Base-by-base conservation (phyloP, 305 asterid species). In the Fraxinus platypoda region DNA sequence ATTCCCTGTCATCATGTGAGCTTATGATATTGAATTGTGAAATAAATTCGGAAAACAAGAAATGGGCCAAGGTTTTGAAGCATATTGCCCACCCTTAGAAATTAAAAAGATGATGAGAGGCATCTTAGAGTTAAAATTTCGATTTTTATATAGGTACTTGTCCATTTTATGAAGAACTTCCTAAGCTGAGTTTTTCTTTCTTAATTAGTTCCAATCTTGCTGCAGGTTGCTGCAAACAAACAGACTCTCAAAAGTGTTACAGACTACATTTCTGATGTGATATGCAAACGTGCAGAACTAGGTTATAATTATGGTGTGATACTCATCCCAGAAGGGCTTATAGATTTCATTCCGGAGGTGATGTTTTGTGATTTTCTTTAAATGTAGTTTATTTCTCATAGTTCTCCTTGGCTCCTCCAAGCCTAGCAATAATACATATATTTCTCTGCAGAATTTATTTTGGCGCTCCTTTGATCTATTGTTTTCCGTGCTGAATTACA, bases 341-440 rank as follows among this genome's bases (percentile, higher is more conserved):
- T 96, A 17, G 99, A 96, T 90, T 96, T 96, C 88, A 93, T 94
- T 86, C 98, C 99, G 4, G 99, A 96, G 97, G 99, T 96, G 88
- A 83, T 74, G 15, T 78, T 54, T 54, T 73, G 33, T 13, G 52
- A 33, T 70, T 62, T 6, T 76, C 23, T 76, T 33, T 38, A 28
- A 35, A 41, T 37, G 30, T 25, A 8, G 76, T 76, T 74, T 4
- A 19, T 70, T 54, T 49, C 74, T 35, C 74, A 4, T 64, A 25
- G 83, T 33, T 78, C 19, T 17, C 26, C 8, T 49, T 81, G 19
- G 8, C 35, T 52, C 9, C 12, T 30, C 23, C 43, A 49, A 9
- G 35, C 62, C 33, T 4, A 19, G 52, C 46, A 12, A 54, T 13
- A 46, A 38, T 6, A 35, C 52, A 41, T 66, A 25, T 46, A 49